A percentile compares a stretch with the other conserved stretches of the same genome.
Conservation (phyloP, 2,329 filamentous ascomycete genomes). For the Aspergillus ruber region DNA sequence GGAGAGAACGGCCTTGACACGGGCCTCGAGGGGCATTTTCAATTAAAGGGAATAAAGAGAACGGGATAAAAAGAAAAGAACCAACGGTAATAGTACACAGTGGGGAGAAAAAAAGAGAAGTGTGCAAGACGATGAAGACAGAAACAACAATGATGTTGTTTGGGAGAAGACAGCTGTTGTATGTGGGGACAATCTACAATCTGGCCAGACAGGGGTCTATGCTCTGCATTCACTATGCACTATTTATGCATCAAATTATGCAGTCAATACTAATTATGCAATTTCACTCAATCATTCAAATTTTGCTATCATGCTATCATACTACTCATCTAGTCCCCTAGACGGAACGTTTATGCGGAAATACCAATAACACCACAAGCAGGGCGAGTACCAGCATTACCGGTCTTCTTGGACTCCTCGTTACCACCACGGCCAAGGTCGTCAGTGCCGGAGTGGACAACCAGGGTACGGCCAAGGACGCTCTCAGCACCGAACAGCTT, state of each 20-base stretch:
- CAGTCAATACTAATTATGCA: too few relatives aligned
- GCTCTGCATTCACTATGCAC: too few relatives aligned
- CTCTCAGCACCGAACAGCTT: constrained; percentile 96
- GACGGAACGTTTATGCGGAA: constrained; percentile 53
- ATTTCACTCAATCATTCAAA: too few relatives aligned
- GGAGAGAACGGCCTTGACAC: constrained; percentile 89
- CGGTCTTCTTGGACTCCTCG: constrained; percentile 97
- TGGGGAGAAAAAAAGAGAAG: constrained; percentile 2
- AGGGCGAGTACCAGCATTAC: constrained; percentile 86
- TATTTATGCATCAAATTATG: too few relatives aligned
- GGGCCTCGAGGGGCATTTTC: constrained; percentile 49
- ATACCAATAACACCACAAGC: constrained; percentile 96
- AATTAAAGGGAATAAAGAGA: constrained; percentile 2
- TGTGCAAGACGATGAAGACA: too few relatives aligned
- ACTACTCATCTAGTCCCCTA: background rate
- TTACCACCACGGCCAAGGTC: constrained; percentile 88
- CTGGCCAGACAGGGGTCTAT: too few relatives aligned
- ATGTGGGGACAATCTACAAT: too few relatives aligned
- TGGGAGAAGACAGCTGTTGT: too few relatives aligned
- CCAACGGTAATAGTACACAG: constrained; percentile 3
- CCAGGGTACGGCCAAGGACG: constrained; percentile 91
- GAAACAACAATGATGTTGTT: too few relatives aligned
- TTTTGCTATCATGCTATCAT: too few relatives aligned
- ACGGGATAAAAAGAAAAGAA: constrained; percentile 5
- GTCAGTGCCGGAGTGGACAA: constrained; percentile 91